phyloP scores from a whole-genome alignment of 1,139 yeast species.

The Sugiyamaella japonica region DNA sequence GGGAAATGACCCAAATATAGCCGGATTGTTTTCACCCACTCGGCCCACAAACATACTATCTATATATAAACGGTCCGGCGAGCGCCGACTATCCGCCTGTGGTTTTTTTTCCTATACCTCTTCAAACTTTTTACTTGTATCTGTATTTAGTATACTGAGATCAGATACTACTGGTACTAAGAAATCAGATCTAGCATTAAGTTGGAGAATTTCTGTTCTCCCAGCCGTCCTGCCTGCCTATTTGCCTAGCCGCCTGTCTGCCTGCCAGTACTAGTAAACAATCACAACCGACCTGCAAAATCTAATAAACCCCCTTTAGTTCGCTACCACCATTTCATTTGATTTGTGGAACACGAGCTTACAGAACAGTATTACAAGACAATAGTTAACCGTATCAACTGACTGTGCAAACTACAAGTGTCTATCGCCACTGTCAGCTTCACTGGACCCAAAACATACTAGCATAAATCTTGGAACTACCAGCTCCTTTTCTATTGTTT shows the following conservation, averaged over 20 bases:
- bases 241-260: too few relatives aligned
- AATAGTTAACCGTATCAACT: too few relatives aligned
- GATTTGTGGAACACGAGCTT: too few relatives aligned
- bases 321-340: too few relatives aligned
- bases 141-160: too few relatives aligned
- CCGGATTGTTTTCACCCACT: background rate
- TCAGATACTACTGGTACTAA: background rate
- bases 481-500: too few relatives aligned
- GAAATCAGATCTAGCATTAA: background rate
- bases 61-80: background rate
- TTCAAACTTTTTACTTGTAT: too few relatives aligned
- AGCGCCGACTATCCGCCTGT: background rate
- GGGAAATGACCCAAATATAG: conserved; percentile 11
- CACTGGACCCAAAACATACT: too few relatives aligned
- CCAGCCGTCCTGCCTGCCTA: background rate
- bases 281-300: conserved; percentile 8
- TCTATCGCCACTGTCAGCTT: too few relatives aligned
- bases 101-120: background rate
- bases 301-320: background rate
- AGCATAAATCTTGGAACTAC: background rate
- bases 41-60: conserved; percentile 1
- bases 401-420: too few relatives aligned
- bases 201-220: conserved; percentile 7
- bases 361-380: background rate
- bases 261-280: background rate